These are phyloP conservation scores for Diplocarpon mali DNA, from an alignment of 2,329 filamentous ascomycete genomes.

Conservation along the genomic window DNA sequence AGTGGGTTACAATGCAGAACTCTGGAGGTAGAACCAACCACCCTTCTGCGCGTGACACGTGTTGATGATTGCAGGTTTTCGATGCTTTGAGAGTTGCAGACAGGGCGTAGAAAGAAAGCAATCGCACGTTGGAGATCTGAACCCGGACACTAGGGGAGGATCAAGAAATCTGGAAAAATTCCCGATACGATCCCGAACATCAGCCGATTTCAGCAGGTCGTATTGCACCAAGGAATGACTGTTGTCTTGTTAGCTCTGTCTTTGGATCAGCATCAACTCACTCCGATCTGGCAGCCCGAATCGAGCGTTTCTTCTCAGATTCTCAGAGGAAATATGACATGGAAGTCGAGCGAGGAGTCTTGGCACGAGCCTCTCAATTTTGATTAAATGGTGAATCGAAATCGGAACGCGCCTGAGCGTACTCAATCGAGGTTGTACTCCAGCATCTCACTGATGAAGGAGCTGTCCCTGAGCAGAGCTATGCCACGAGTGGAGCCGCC, in stretches of 20 bases:
- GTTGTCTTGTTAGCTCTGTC: too few relatives aligned
- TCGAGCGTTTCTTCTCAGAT: slow-evolving; percentile 57
- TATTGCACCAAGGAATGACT: slow-evolving; percentile 51
- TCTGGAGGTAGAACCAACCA: slow-evolving; percentile 10
- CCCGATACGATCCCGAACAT: slow-evolving; percentile 51
- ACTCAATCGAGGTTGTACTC: slow-evolving; percentile 50
- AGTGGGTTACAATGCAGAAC: slow-evolving; percentile 51
- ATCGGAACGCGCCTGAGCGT: slow-evolving; percentile 38
- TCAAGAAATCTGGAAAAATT: slow-evolving; percentile 48
- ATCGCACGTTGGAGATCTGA: slow-evolving; percentile 60
- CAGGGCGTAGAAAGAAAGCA: slow-evolving; percentile 52
- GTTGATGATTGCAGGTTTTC: slow-evolving; percentile 47
- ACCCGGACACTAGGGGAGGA: slow-evolving; percentile 45
- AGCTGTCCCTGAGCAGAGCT: slow-evolving; percentile 37
- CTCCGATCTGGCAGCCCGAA: slow-evolving; percentile 30
- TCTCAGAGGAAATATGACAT: slow-evolving; percentile 45
- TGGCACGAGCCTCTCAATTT: slow-evolving; percentile 45
- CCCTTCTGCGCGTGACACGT: too few relatives aligned
- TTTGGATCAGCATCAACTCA: not conserved
- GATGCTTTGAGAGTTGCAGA: slow-evolving; percentile 60
- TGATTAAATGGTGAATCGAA: slow-evolving; percentile 38
- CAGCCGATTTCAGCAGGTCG: slow-evolving; percentile 52
- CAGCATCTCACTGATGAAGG: slow-evolving; percentile 47
- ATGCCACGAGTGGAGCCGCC: slow-evolving; percentile 17
- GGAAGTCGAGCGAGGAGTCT: slow-evolving; percentile 46